These are phyloP conservation scores for Coniochaeta pulveracea DNA, from an alignment of 2,329 filamentous ascomycete species.

Conservation along the genomic window DNA sequence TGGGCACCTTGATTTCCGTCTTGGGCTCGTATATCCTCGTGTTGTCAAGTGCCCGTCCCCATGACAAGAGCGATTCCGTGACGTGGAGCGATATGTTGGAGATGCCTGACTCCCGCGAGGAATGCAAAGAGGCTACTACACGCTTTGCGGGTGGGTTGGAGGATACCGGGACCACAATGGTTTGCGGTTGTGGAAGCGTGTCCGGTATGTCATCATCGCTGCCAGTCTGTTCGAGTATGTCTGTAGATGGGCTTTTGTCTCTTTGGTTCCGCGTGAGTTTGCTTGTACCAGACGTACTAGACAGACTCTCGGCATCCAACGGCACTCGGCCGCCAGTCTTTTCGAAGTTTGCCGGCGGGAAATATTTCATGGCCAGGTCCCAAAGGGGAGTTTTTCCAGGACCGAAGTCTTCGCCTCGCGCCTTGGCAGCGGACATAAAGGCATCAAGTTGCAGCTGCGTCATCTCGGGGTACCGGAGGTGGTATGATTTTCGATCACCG, in stretches of 20 bases:
- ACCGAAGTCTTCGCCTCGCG: slow-evolving; percentile 39
- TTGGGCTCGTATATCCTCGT: slow-evolving; percentile 53
- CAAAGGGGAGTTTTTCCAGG: slow-evolving; percentile 40
- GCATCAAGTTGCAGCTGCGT: slow-evolving; percentile 45
- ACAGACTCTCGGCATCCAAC: slow-evolving; percentile 3
- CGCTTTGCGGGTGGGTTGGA: slow-evolving; percentile 22
- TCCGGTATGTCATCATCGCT: slow-evolving; percentile 17
- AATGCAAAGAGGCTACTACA: slow-evolving; percentile 54
- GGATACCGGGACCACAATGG: slow-evolving; percentile 23
- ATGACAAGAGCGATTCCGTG: slow-evolving; percentile 57
- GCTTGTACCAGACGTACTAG: slow-evolving; percentile 4
- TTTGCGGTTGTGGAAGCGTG: slow-evolving; percentile 23
- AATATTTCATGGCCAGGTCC: slow-evolving; percentile 46
- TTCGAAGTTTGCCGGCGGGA: slow-evolving; percentile 30
- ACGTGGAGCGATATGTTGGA: slow-evolving; percentile 53
- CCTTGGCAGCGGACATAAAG: slow-evolving; percentile 39
- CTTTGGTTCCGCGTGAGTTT: slow-evolving; percentile 3
- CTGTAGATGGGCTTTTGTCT: slow-evolving; percentile 7
- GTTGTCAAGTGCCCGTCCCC: slow-evolving; percentile 62
- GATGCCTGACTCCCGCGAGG: slow-evolving; percentile 53
- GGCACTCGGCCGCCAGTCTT: slow-evolving; percentile 3
- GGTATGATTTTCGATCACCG: slow-evolving; percentile 42
- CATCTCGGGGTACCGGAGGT: slow-evolving; percentile 53
- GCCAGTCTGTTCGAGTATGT: slow-evolving; percentile 4
- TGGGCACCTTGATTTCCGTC: slow-evolving; percentile 63